Base-by-base conservation (phyloP, 2,329 filamentous ascomycete genomes). In the Fusarium sp. region DNA sequence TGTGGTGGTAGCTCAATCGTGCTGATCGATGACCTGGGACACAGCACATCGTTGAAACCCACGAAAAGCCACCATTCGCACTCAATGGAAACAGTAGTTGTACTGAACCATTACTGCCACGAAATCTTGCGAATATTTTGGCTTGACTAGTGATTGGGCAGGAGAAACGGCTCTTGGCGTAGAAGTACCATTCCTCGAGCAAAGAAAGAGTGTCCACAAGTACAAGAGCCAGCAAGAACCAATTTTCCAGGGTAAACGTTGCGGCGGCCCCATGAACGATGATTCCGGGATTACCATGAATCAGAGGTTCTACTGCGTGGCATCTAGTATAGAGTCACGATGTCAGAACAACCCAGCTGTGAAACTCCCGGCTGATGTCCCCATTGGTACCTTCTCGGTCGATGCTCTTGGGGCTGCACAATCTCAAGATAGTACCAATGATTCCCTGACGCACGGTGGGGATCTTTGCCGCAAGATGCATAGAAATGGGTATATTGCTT, bases 381-480 rank as follows among this genome's bases (percentile, higher is more conserved):
- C 28, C 3, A 18, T 18, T 6, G 10, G 11, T 18, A 13, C 15
- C 7, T 18, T 18, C 10, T n/a, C 10, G 15, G 2, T 7, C 1
- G 15, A 13, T n/a, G 47, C 10, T 18, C 5, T 3, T 1, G 4
- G 15, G 17, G 15, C n/a, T 28, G 4, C 7, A 15, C 44, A 13
- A 11, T 33, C 11, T 17, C 7, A 7, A 8, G 22, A 33, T 5
- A 3, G 7, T 12, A 24, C 15, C 0, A 11, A 12, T 12, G 10
- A 18, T 13, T 4, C n/a, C 11, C 33, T 24, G 28, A 13, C 8
- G 0, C 22, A 13, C 22, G 7, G 18, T 3, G 3, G 15, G 3
- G 3, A n/a, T 5, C 11, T 0, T 18, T 1, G 4, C 5, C 13
- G 20, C 1, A 24, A 24, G 22, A 10, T 35, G 2, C 11, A 24